Conservation (phyloP, 805 yeast genomes). For the Maudiozyma bulderi region DNA sequence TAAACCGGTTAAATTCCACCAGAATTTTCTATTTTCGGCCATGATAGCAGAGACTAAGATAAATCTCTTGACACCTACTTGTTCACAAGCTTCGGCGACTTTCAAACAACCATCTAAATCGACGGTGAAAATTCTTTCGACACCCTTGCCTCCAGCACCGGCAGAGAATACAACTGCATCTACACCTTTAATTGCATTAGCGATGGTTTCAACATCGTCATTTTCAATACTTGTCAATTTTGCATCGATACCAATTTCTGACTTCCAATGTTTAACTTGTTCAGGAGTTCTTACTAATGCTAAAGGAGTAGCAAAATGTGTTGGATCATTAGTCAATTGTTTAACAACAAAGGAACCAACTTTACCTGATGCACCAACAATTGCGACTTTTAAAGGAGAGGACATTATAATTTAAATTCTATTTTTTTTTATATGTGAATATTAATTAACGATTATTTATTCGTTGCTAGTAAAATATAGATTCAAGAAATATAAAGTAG, state of each 20-base stretch:
- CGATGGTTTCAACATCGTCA: constrained; percentile 28
- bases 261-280: constrained; percentile 35
- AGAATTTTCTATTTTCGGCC: constrained; percentile 41
- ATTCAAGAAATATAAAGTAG: too few relatives aligned
- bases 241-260: constrained; percentile 31
- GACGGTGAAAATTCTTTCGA: constrained; percentile 38
- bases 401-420: not conserved
- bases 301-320: constrained; percentile 30
- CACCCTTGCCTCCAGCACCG: constrained; percentile 37
- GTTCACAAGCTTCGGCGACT: constrained; percentile 44
- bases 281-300: constrained; percentile 37
- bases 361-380: constrained; percentile 56
- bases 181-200: constrained; percentile 34
- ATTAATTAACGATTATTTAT: not conserved
- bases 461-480: too few relatives aligned
- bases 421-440: not conserved
- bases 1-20: constrained; percentile 31
- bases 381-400: constrained; percentile 28
- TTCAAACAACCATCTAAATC: constrained; percentile 56
- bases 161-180: constrained; percentile 54
- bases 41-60: constrained; percentile 48
- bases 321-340: constrained; percentile 23
- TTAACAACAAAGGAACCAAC: constrained; percentile 41
- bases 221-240: constrained; percentile 33
- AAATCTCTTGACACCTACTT: constrained; percentile 36